Evolutionary conservation across 805 yeast species (phyloP).

Genomic region (Yarrowia sp.): DNA sequence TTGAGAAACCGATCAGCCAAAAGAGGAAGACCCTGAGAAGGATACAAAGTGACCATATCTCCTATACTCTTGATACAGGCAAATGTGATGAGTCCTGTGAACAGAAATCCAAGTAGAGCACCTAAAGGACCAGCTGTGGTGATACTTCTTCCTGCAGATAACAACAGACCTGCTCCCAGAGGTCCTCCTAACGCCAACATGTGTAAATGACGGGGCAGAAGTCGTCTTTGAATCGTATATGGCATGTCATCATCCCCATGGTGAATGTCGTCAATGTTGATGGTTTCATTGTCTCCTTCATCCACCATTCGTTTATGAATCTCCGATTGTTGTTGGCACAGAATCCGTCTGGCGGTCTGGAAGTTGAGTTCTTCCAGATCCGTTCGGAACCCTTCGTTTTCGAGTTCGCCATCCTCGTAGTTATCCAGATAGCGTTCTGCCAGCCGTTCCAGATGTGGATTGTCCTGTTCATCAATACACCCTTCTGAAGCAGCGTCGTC

Average conservation of each 20-base stretch:
- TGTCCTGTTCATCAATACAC: constrained; percentile 22
- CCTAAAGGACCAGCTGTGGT: constrained; percentile 77
- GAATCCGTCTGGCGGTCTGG: neutral
- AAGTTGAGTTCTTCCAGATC: constrained; percentile 20
- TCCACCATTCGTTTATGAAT: constrained; percentile 18
- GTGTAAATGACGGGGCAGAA: constrained; percentile 65
- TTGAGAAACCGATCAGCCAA: constrained; percentile 66
- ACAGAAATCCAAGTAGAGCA: constrained; percentile 59
- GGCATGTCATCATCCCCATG: constrained; percentile 25
- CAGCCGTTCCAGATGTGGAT: constrained; percentile 12
- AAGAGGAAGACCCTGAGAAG: constrained; percentile 74
- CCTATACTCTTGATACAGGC: constrained; percentile 72
- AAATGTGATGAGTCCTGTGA: constrained; percentile 63
- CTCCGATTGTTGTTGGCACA: neutral
- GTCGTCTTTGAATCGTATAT: constrained; percentile 47
- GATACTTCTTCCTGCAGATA: constrained; percentile 69
- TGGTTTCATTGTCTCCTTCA: constrained; percentile 29
- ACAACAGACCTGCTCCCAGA: constrained; percentile 68
- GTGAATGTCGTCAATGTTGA: constrained; percentile 25
- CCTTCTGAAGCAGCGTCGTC: constrained; percentile 18
- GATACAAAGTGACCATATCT: constrained; percentile 76
- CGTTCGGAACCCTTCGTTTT: constrained; percentile 13
- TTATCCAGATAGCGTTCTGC: constrained; percentile 6
- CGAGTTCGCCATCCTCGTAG: constrained; percentile 13
- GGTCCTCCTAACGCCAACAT: constrained; percentile 80